These are phyloP conservation scores for Rutstroemia sp. DNA, from an alignment of 2,329 filamentous ascomycete genomes.

Conservation along the genomic window DNA sequence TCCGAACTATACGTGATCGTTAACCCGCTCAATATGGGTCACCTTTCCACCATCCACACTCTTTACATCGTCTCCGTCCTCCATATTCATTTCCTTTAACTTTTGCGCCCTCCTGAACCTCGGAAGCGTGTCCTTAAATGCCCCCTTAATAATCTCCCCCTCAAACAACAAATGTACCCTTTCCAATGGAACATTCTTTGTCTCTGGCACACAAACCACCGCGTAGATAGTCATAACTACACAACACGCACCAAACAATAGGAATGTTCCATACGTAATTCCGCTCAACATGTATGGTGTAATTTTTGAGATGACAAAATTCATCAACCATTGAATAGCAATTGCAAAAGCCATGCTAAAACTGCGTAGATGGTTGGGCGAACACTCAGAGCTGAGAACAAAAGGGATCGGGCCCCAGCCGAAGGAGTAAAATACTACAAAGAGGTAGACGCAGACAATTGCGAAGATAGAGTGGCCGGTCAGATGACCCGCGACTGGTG, in stretches of 20 bases:
- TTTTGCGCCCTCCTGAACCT: background rate
- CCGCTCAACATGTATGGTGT: conserved; percentile 19
- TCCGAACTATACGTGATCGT: too few species aligned
- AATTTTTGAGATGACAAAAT: conserved; percentile 55
- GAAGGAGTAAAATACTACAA: conserved; percentile 59
- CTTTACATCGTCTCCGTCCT: background rate
- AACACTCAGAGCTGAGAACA: conserved; percentile 65
- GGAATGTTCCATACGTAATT: conserved; percentile 20
- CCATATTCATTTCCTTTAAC: background rate
- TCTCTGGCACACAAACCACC: conserved; percentile 46
- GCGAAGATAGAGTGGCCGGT: conserved; percentile 44
- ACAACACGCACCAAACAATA: conserved; percentile 18
- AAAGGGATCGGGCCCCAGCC: conserved; percentile 64
- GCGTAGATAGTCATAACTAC: conserved; percentile 8
- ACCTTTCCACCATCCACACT: background rate
- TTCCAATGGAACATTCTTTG: conserved; percentile 61
- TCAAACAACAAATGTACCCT: conserved; percentile 34
- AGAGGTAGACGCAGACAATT: conserved; percentile 62
- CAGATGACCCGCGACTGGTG: conserved; percentile 35
- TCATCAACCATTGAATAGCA: conserved; percentile 65
- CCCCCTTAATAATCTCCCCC: background rate
- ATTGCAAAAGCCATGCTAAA: conserved; percentile 51
- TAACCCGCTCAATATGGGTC: too few species aligned
- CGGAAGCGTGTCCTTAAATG: conserved; percentile 4
- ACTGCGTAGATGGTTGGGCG: conserved; percentile 43